phyloP scores from a whole-genome alignment of 176 grass and related monocot genomes.

The Carex scoparia region DNA sequence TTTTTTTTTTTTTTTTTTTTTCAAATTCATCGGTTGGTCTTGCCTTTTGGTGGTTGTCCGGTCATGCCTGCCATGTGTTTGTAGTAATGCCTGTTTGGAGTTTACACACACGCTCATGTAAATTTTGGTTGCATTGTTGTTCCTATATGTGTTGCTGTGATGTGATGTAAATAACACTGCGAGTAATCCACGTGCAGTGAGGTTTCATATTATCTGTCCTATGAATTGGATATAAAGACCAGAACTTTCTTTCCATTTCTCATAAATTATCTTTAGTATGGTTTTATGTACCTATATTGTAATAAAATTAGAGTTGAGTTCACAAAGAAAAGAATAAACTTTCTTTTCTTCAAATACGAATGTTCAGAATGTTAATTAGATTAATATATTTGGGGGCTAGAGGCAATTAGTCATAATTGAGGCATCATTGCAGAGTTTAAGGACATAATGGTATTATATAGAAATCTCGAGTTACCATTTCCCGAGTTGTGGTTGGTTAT shows the following conservation, averaged over 20 bases:
- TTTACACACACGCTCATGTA: not conserved
- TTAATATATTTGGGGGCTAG: not conserved
- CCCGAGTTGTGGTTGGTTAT: not conserved
- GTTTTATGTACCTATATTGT: not conserved
- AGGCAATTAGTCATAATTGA: not conserved
- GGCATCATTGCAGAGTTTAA: not conserved
- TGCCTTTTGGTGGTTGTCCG: not conserved
- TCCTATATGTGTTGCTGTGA: not conserved
- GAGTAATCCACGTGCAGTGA: not conserved
- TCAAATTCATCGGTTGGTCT: not conserved
- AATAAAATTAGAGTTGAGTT: not conserved
- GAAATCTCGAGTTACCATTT: not conserved
- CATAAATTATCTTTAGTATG: not conserved
- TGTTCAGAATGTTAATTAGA: not conserved
- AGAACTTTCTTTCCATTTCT: not conserved
- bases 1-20: not conserved
- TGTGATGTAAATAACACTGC: not conserved
- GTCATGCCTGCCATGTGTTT: constrained; percentile 21
- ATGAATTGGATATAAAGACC: not conserved
- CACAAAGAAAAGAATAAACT: too few relatives aligned
- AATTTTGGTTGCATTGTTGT: not conserved
- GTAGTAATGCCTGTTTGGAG: not conserved
- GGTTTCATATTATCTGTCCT: not conserved
- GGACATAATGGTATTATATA: not conserved
- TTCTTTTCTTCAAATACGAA: not conserved